These are phyloP conservation scores for Juglanconis sp. DNA, from an alignment of 2,329 filamentous ascomycete species.

Conservation along the genomic window DNA sequence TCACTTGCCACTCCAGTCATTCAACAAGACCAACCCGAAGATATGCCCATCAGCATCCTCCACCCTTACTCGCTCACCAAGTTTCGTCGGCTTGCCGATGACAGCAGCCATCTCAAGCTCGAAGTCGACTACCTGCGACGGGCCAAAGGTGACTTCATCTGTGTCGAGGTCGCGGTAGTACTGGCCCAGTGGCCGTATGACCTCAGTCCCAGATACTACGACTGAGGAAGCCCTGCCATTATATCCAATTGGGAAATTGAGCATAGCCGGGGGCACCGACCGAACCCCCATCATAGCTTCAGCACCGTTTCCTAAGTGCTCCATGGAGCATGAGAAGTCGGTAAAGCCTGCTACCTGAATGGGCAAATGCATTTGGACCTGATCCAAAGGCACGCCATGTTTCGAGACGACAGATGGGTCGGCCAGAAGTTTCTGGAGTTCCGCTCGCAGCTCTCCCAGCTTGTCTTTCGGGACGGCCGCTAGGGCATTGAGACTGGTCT, in stretches of 20 bases:
- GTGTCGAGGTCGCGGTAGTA: slow-evolving; percentile 26
- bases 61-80: slow-evolving; percentile 34
- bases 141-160: slow-evolving; percentile 27
- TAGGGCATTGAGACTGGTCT: slow-evolving; percentile 26
- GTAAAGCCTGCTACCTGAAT: slow-evolving; percentile 53
- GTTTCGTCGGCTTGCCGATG: slow-evolving; percentile 37
- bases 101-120: slow-evolving; percentile 44
- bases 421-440: slow-evolving; percentile 19
- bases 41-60: slow-evolving; percentile 56
- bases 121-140: slow-evolving; percentile 36
- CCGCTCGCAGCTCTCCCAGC: slow-evolving; percentile 18
- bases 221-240: slow-evolving; percentile 53
- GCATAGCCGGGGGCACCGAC: slow-evolving; percentile 43
- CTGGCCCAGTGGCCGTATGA: slow-evolving; percentile 46
- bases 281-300: slow-evolving; percentile 19
- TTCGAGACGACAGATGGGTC: slow-evolving; percentile 21
- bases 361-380: slow-evolving; percentile 51
- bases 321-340: slow-evolving; percentile 54
- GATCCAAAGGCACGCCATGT: slow-evolving; percentile 29
- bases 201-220: slow-evolving; percentile 43
- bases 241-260: slow-evolving; percentile 50
- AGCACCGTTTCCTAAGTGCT: slow-evolving; percentile 50
- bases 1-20: slow-evolving; percentile 56
- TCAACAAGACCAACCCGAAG: slow-evolving; percentile 60
- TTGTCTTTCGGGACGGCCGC: slow-evolving; percentile 18